Evolutionary conservation across 179 eudicot genomes (phyloP).

Genomic region (Silene coronaria): DNA sequence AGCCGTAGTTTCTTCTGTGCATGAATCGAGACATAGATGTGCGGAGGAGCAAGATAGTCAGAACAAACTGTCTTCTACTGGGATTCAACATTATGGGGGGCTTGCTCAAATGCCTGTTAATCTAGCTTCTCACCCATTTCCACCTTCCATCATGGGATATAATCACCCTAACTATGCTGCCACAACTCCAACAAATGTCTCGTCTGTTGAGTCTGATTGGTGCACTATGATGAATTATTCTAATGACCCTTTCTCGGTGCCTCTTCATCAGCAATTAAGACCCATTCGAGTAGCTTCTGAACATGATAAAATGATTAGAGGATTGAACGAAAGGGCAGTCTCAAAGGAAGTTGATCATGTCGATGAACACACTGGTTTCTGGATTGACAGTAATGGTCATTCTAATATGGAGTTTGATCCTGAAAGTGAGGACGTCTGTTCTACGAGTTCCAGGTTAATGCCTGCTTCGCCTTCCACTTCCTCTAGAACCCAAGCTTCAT

Average conservation of each 20-base stretch:
- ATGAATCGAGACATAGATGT: constrained; percentile 27
- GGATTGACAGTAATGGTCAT: constrained; percentile 29
- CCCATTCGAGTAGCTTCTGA: constrained; percentile 23
- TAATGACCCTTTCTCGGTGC: constrained; percentile 24
- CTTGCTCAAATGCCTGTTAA: constrained; percentile 34
- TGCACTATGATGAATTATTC: constrained; percentile 23
- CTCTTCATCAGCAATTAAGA: constrained; percentile 27
- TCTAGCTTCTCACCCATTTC: constrained; percentile 34
- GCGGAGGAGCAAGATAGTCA: constrained; percentile 34
- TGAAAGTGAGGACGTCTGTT: constrained; percentile 24
- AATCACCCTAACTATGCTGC: constrained; percentile 28
- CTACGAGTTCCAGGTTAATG: constrained; percentile 26
- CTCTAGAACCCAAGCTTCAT: constrained; percentile 31
- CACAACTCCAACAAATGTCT: constrained; percentile 23
- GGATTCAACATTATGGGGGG: constrained; percentile 26
- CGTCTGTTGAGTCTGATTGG: constrained; percentile 27
- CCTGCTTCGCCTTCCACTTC: constrained; percentile 28
- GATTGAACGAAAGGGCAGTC: constrained; percentile 18
- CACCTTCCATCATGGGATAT: constrained; percentile 33
- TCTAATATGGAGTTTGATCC: constrained; percentile 27
- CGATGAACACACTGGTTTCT: constrained; percentile 32
- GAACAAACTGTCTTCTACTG: constrained; percentile 30
- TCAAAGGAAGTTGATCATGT: constrained; percentile 23
- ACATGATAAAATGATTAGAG: constrained; percentile 21
- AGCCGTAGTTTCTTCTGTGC: constrained; percentile 26